phyloP scores from a whole-genome alignment of 805 yeast genomes.

The Metschnikowia henanensis region DNA sequence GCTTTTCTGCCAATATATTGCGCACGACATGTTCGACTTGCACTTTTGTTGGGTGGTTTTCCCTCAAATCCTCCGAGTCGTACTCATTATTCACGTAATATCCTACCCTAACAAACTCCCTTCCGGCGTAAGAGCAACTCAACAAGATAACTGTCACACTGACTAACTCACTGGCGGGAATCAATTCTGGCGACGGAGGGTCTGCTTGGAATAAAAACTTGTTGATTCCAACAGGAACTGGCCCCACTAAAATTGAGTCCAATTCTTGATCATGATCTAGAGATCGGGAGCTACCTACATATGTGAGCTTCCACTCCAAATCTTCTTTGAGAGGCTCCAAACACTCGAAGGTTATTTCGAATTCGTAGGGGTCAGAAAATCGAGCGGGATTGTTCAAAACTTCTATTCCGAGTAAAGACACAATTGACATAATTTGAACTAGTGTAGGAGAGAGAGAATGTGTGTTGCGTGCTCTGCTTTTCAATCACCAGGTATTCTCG shows the following conservation, averaged over 20 bases:
- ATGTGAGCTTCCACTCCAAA: conserved; percentile 95
- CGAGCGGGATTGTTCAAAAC: conserved; percentile 94
- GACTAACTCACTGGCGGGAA: conserved; percentile 94
- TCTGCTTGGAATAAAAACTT: conserved; percentile 92
- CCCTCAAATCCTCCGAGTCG: conserved; percentile 88
- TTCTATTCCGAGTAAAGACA: conserved; percentile 85
- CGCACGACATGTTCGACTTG: conserved; percentile 93
- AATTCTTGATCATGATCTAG: conserved; percentile 95
- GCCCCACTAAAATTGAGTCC: conserved; percentile 96
- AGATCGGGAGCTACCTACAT: conserved; percentile 94
- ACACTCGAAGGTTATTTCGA: conserved; percentile 97
- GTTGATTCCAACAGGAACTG: conserved; percentile 96
- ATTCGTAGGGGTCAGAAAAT: conserved; percentile 90
- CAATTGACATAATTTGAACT: conserved; percentile 73
- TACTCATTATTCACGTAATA: conserved; percentile 98
- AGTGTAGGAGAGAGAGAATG: too few relatives aligned
- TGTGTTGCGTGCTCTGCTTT: background rate
- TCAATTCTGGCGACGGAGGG: conserved; percentile 93
- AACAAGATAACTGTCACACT: conserved; percentile 91
- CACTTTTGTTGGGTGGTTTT: conserved; percentile 90
- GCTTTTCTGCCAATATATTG: conserved; percentile 94
- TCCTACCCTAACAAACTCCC: conserved; percentile 96
- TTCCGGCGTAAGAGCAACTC: conserved; percentile 89
- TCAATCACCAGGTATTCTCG: background rate
- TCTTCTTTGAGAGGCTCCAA: conserved; percentile 89